A percentile compares a stretch with the other conserved stretches of the same genome.
phyloP scores from a whole-genome alignment of 345 rosid genomes.

The Gossypium thurberi region DNA sequence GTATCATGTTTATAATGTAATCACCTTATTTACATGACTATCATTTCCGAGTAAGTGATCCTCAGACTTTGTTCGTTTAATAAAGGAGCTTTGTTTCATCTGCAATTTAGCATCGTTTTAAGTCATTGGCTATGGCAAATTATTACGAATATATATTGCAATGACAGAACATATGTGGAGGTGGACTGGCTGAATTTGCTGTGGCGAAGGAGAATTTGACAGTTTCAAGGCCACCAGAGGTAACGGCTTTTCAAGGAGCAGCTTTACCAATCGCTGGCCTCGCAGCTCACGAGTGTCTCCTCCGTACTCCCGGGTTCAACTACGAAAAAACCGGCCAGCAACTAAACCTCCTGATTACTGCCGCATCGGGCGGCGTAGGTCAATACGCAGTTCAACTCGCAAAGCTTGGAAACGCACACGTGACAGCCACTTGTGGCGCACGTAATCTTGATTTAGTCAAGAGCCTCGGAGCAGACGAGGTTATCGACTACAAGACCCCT shows the following conservation, averaged over 20 bases:
- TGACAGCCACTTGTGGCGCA: neutral
- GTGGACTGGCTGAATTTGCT: neutral
- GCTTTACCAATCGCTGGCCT: neutral
- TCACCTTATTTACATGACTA: neutral
- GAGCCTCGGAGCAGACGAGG: neutral
- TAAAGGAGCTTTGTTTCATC: neutral
- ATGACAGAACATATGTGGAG: neutral
- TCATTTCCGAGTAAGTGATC: neutral
- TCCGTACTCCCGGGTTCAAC: neutral
- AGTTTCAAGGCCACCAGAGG: conserved; percentile 1
- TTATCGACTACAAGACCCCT: neutral
- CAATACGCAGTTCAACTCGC: conserved; percentile 1
- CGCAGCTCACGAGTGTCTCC: neutral
- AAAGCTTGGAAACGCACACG: neutral
- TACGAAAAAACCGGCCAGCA: neutral
- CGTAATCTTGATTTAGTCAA: neutral
- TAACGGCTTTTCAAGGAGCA: neutral
- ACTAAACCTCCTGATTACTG: neutral
- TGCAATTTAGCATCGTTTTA: neutral
- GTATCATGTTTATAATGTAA: neutral
- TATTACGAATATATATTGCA: neutral
- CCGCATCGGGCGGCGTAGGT: neutral
- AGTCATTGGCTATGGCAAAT: neutral
- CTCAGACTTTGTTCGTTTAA: neutral
- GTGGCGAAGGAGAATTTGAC: neutral